Evolutionary conservation across 163 green algal species (phyloP).

Genomic region (Scenedesmus sp.): DNA sequence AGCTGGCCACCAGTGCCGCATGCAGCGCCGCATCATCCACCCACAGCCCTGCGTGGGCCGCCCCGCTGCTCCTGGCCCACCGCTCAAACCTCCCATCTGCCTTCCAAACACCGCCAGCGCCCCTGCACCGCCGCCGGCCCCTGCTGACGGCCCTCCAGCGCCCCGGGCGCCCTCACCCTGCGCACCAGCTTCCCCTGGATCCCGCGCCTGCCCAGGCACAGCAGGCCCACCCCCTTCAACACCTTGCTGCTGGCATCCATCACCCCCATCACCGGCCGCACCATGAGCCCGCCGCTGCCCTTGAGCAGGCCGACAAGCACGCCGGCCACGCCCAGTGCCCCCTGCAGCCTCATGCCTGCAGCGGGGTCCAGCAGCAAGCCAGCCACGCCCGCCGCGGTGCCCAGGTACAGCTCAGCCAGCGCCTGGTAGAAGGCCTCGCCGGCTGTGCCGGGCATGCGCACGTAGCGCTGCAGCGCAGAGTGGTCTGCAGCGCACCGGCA

Average conservation of each 20-base stretch:
- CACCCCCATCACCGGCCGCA: conserved; percentile 76
- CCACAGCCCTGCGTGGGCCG: background rate
- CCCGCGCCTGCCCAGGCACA: conserved; percentile 84
- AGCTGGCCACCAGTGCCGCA: conserved; percentile 65
- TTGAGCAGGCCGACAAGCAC: conserved; percentile 68
- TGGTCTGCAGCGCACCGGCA: background rate
- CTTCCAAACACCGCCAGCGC: background rate
- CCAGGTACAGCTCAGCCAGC: conserved; percentile 37
- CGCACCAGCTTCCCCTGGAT: conserved; percentile 81
- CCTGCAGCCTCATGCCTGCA: conserved; percentile 30
- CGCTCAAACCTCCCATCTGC: background rate
- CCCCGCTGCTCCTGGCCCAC: background rate
- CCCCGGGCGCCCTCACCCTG: conserved; percentile 80
- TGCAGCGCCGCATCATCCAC: conserved; percentile 59
- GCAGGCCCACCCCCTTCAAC: conserved; percentile 76
- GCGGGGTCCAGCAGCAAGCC: conserved; percentile 62
- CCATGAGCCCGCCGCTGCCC: conserved; percentile 29
- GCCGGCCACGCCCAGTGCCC: conserved; percentile 62
- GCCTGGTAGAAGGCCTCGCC: conserved; percentile 56
- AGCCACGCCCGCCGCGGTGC: conserved; percentile 25
- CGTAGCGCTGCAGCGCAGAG: conserved; percentile 59
- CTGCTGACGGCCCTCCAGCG: conserved; percentile 40
- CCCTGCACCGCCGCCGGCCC: conserved; percentile 48
- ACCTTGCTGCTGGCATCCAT: conserved; percentile 77
- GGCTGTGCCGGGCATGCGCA: conserved; percentile 60